Conservation (phyloP, 2,329 filamentous ascomycete species). For the Dothideomycetidae sp. region DNA sequence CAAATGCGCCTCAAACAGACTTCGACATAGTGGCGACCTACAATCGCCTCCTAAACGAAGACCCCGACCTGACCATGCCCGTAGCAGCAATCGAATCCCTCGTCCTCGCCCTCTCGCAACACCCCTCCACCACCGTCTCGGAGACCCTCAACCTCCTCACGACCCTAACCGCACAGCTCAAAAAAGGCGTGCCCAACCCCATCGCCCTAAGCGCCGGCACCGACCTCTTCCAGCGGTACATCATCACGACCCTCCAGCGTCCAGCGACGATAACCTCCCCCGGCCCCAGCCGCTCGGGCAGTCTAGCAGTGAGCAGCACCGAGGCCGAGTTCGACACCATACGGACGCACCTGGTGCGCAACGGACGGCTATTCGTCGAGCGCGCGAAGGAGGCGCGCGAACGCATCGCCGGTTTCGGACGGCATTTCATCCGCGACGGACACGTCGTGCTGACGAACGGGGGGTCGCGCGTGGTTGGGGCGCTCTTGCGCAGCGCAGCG, state of each 20-base stretch:
- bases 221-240: conserved; percentile 87
- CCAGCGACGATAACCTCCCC: conserved; percentile 19
- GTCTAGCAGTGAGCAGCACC: conserved; percentile 15
- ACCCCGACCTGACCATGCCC: conserved; percentile 84
- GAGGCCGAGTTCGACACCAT: conserved; percentile 63
- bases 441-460: conserved; percentile 81
- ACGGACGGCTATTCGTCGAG: conserved; percentile 73
- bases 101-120: conserved; percentile 69
- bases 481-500: conserved; percentile 59
- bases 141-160: conserved; percentile 83
- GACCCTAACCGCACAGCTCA: conserved; percentile 62
- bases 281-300: conserved; percentile 24
- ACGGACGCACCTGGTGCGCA: conserved; percentile 67
- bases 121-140: conserved; percentile 71
- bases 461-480: conserved; percentile 69
- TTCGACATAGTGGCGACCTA: conserved; percentile 51
- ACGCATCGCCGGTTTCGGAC: conserved; percentile 67
- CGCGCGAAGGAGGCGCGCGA: conserved; percentile 74
- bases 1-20: background rate
- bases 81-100: conserved; percentile 88
- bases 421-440: conserved; percentile 64
- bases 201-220: conserved; percentile 88
- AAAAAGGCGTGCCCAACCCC: conserved; percentile 67
- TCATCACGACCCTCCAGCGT: conserved; percentile 57
- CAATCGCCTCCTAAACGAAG: conserved; percentile 47